These are phyloP conservation scores for Penicillium digitatum DNA, from an alignment of 2,329 filamentous ascomycete species.

Conservation along the genomic window DNA sequence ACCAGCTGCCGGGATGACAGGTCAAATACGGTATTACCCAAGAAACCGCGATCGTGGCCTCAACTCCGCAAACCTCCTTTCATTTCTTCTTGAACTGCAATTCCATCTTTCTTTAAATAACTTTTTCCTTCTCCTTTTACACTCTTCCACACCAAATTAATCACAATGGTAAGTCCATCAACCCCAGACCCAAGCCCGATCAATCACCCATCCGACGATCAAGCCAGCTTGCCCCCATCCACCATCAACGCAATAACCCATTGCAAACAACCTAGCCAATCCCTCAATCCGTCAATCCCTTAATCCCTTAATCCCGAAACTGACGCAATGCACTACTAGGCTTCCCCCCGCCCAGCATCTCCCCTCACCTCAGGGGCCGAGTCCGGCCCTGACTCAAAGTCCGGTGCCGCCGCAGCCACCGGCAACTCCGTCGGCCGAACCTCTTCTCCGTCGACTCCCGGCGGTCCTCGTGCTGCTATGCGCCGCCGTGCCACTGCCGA, in stretches of 20 bases:
- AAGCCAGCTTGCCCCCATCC: constrained; percentile 5
- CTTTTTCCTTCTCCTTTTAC: background rate
- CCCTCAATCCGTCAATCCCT: constrained; percentile 1
- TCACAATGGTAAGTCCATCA: constrained; percentile 23
- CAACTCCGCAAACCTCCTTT: constrained; percentile 25
- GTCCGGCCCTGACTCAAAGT: constrained; percentile 45
- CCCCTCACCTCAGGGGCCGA: constrained; percentile 45
- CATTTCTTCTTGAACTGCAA: constrained; percentile 9
- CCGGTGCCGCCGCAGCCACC: constrained; percentile 51
- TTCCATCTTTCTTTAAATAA: constrained; percentile 5
- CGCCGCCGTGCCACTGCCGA: constrained; percentile 92
- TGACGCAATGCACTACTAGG: constrained; percentile 21
- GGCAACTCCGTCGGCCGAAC: constrained; percentile 71
- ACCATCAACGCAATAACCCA: constrained; percentile 3
- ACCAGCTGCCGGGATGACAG: background rate
- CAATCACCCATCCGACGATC: background rate
- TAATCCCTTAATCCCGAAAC: constrained; percentile 3
- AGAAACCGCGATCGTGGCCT: constrained; percentile 30
- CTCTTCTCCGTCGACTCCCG: constrained; percentile 82
- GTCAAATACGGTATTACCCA: constrained; percentile 19
- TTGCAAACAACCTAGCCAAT: constrained; percentile 4
- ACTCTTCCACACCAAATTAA: constrained; percentile 9
- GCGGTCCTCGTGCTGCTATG: constrained; percentile 91
- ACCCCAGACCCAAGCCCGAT: background rate
- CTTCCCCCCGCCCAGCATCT: constrained; percentile 42